phyloP scores from a whole-genome alignment of 73 alveolate species.

The Breviolum minutum region DNA sequence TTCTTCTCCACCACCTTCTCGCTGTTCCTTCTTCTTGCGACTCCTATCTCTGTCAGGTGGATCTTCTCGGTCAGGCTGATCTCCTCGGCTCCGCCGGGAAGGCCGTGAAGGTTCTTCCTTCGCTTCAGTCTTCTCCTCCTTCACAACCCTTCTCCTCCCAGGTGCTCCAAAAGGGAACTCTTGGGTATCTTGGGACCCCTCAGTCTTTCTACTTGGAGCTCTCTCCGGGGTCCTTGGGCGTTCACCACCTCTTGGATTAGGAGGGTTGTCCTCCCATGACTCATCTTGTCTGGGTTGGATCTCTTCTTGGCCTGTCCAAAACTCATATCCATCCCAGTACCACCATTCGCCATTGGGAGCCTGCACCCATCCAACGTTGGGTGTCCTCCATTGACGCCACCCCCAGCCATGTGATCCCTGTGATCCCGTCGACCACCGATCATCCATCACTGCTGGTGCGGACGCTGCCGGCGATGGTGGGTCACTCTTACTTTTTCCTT shows the following conservation, averaged over 20 bases:
- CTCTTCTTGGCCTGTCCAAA: too few relatives aligned
- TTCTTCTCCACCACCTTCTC: neutral
- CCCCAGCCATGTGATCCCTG: too few relatives aligned
- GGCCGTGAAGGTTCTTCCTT: neutral
- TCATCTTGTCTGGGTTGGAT: too few relatives aligned
- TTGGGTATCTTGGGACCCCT: too few relatives aligned
- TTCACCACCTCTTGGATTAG: too few relatives aligned
- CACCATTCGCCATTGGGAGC: too few relatives aligned
- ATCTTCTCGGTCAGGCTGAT: neutral
- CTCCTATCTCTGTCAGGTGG: too few relatives aligned
- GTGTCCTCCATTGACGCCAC: neutral
- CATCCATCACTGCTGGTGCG: neutral
- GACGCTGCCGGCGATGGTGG: neutral
- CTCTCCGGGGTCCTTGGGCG: too few relatives aligned
- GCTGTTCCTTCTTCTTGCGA: neutral
- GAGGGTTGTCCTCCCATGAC: too few relatives aligned
- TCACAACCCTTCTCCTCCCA: neutral
- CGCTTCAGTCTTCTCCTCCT: neutral
- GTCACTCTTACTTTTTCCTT: neutral
- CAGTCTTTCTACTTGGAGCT: too few relatives aligned
- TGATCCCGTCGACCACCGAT: neutral
- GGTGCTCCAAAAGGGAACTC: neutral
- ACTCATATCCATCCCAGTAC: too few relatives aligned
- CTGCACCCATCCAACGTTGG: too few relatives aligned
- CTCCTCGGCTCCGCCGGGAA: neutral